Conservation (phyloP, 2,329 filamentous ascomycete species). For the Colletotrichum acutatum region DNA sequence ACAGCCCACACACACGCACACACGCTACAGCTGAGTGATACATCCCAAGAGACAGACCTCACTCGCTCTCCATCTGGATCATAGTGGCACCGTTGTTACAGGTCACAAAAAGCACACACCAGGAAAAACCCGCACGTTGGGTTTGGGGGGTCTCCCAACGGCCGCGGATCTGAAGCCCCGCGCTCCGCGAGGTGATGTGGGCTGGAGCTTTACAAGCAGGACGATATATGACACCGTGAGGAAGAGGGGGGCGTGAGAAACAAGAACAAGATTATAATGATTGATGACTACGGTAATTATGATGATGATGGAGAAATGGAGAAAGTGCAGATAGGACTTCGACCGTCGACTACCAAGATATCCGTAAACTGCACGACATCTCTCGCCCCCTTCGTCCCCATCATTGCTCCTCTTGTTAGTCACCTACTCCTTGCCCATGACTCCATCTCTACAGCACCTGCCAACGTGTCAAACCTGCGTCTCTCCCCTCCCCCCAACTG, state of each 20-base stretch:
- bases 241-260: background rate
- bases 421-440: background rate
- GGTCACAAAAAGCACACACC: background rate
- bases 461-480: background rate
- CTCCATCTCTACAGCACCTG: background rate
- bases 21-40: background rate
- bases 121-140: constrained; percentile 9
- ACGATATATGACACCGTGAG: background rate
- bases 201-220: background rate
- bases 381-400: constrained; percentile 1
- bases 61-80: background rate
- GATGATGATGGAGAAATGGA: background rate
- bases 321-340: background rate
- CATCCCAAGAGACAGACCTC: background rate
- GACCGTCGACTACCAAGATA: background rate
- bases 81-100: background rate
- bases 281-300: background rate
- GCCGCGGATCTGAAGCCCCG: constrained; percentile 16
- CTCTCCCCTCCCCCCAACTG: no score
- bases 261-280: background rate
- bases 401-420: background rate
- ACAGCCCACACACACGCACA: background rate
- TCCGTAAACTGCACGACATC: constrained; percentile 4
- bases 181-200: background rate
- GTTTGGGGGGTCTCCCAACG: constrained; percentile 12